Base-by-base conservation (phyloP, 139 green algal species). In the Picochlorum costavermella region DNA sequence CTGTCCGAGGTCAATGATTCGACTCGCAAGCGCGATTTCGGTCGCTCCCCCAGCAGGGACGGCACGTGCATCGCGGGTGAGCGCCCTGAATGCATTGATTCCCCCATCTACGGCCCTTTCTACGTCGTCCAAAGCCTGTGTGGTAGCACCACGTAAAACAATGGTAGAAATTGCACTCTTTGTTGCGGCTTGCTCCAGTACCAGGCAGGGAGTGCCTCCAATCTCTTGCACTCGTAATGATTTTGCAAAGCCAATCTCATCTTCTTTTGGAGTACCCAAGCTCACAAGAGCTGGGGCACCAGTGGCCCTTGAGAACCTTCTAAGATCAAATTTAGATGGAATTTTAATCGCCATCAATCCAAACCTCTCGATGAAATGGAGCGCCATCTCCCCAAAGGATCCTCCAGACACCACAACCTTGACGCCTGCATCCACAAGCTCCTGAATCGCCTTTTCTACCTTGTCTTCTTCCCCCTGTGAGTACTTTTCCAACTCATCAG, bases 301-400 rank as follows among this genome's bases (percentile, higher is more conserved):
- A 3, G 90, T 97, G 11, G 92, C 87, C n/a, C 88, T 79, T 83
- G 90, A 96, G 6, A 99, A 78, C 14, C 94, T 72, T 28, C 91
- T 79, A 64, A 99, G 81, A 73, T 99, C 94, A 62, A 99, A 99
- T 83, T 99, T 98, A 74, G 84, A 95, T 23, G 85, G 86, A 37
- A 97, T 85, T 59, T 90, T 69, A 25, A 88, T 23, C 6, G 81
- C 77, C 81, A 92, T 89, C 53, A 95, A 66, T 53, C 77, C 75
- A 74, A 96, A 93, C 68, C 92, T 90, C 65, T 98, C 90, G 6
- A 96, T 74, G 68, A 97, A 99, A 84, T 99, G 94, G 78, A 97
- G 78, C 16, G 94, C 94, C 88, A 99, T 96, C 70, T 98, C 94
- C 11, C 91, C 92, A 72, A 97, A 85, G 20, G 75, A 71, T 23